phyloP scores from a whole-genome alignment of 306 rosid species.

The Cucumis cinereus region DNA sequence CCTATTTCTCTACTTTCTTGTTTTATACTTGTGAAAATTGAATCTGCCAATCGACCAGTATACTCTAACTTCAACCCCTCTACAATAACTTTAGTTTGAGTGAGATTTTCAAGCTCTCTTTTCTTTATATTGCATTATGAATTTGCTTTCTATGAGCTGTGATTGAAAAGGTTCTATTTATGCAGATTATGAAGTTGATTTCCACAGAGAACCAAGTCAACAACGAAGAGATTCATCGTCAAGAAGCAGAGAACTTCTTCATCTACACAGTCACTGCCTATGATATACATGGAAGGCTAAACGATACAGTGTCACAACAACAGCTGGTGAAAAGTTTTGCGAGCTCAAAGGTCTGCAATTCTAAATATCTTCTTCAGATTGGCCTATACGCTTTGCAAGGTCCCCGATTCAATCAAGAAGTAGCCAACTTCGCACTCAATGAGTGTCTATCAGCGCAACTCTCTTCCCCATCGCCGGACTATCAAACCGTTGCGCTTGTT shows the following conservation, averaged over 20 bases:
- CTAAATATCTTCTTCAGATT: conserved; percentile 61
- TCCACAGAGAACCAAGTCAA: conserved; percentile 23
- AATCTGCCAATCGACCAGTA: not conserved
- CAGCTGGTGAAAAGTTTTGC: conserved; percentile 44
- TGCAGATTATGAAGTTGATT: conserved; percentile 67
- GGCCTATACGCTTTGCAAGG: conserved; percentile 71
- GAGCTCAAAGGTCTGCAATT: conserved; percentile 55
- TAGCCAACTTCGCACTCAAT: conserved; percentile 57
- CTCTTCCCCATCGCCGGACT: conserved; percentile 59
- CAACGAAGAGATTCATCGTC: conserved; percentile 24
- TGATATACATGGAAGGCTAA: conserved; percentile 70
- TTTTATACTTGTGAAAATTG: not conserved
- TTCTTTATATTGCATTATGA: not conserved
- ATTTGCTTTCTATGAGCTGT: conserved; percentile 7
- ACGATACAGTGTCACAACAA: conserved; percentile 46
- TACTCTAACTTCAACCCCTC: not conserved
- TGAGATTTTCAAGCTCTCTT: not conserved
- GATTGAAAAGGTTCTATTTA: conserved; percentile 14
- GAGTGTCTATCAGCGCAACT: conserved; percentile 71
- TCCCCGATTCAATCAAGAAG: conserved; percentile 52
- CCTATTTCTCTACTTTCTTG: not conserved
- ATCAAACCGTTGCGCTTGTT: conserved; percentile 50
- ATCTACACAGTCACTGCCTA: conserved; percentile 58
- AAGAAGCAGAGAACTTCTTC: conserved; percentile 54
- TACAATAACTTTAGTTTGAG: not conserved